phyloP scores from a whole-genome alignment of 129 eudicot species.

The Smallanthus sonchifolius region DNA sequence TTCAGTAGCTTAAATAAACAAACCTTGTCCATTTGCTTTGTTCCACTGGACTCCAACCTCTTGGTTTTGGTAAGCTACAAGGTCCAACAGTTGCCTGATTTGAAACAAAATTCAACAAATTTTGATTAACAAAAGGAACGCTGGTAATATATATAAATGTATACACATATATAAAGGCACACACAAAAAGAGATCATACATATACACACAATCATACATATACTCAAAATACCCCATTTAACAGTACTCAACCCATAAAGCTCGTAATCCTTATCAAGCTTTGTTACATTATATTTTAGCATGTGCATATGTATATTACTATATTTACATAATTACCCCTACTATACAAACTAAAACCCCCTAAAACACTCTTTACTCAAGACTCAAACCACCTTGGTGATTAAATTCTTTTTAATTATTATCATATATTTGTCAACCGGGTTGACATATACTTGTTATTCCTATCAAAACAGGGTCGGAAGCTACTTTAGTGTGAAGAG shows the following conservation, averaged over 20 bases:
- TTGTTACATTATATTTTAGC: background rate
- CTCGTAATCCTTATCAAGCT: background rate
- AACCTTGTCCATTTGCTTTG: constrained; percentile 99
- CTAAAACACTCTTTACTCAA: background rate
- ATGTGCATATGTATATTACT: background rate
- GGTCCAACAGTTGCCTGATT: constrained; percentile 96
- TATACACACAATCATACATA: background rate
- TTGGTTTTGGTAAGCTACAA: constrained; percentile 85
- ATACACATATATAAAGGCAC: background rate
- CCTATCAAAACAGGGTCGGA: too few species aligned
- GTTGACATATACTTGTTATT: too few species aligned
- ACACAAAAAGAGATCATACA: background rate
- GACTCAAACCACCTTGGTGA: background rate
- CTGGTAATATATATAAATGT: background rate
- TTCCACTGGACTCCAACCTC: constrained; percentile 96
- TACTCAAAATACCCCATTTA: background rate
- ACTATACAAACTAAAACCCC: background rate
- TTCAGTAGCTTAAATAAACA: constrained; percentile 24
- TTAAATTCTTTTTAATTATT: too few species aligned
- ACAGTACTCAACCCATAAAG: background rate
- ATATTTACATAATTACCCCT: background rate
- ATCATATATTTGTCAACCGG: too few species aligned
- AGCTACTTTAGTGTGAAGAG: too few species aligned
- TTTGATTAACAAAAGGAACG: constrained; percentile 3
- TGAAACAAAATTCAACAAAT: constrained; percentile 18